These are phyloP conservation scores for Malus orientalis DNA, from an alignment of 306 rosid genomes.

Conservation along the genomic window DNA sequence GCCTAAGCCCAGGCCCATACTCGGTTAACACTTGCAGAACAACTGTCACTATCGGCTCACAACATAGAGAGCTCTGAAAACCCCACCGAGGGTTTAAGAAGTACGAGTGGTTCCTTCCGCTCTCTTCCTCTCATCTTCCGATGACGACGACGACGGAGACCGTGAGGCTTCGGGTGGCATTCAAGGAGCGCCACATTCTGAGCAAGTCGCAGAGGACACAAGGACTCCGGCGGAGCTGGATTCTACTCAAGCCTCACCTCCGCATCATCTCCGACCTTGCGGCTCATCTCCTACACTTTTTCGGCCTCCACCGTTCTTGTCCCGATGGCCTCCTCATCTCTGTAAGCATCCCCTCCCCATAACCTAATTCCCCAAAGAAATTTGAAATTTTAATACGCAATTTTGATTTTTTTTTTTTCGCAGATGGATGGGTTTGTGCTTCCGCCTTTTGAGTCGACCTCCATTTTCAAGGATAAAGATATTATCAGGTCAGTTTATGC, in stretches of 20 bases:
- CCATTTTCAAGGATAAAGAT: constrained; percentile 78
- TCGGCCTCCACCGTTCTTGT: constrained; percentile 52
- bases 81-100: constrained; percentile 12
- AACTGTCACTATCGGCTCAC: background rate
- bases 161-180: constrained; percentile 61
- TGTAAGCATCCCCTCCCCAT: constrained; percentile 27
- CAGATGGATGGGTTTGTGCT: constrained; percentile 95
- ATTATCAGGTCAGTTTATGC: constrained; percentile 49
- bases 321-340: constrained; percentile 62
- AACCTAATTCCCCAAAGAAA: background rate
- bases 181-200: constrained; percentile 42
- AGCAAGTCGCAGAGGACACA: constrained; percentile 45
- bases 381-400: background rate
- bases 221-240: constrained; percentile 70
- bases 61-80: background rate
- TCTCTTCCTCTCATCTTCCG: background rate
- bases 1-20: background rate
- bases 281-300: constrained; percentile 35
- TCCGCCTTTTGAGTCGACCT: constrained; percentile 79
- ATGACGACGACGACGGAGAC: constrained; percentile 33
- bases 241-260: constrained; percentile 66
- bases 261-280: constrained; percentile 62
- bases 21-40: background rate
- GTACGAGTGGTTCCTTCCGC: too few species aligned
- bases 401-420: constrained; percentile 8